A percentile compares a stretch with the other conserved stretches of the same genome.
These are phyloP conservation scores for Populus hybrid DNA, from an alignment of 441 rosid species.

Conservation along the genomic window DNA sequence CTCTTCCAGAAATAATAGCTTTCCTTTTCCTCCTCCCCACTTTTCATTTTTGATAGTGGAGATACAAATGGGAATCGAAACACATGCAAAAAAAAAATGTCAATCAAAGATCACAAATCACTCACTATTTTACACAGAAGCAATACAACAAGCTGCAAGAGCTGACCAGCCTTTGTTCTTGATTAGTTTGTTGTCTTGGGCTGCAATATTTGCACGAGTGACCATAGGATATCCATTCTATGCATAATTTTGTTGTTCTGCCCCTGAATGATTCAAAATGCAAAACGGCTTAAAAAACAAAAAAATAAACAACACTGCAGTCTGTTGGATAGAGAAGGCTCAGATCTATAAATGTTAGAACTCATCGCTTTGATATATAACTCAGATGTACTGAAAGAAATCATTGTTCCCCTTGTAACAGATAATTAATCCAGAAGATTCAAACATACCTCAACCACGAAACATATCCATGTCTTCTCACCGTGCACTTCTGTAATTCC, in stretches of 20 bases:
- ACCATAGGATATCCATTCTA: conserved; percentile 94
- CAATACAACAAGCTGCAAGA: conserved; percentile 15
- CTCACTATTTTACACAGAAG: conserved; percentile 21
- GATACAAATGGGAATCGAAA: conserved; percentile 20
- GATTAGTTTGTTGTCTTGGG: conserved; percentile 49
- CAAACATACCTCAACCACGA: conserved; percentile 80
- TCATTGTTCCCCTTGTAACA: neutral
- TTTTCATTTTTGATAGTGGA: conserved; percentile 1
- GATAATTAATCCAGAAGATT: conserved; percentile 11
- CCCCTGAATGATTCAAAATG: conserved; percentile 50
- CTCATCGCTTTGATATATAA: neutral
- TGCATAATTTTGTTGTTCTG: conserved; percentile 67
- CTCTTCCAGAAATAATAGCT: conserved; percentile 5
- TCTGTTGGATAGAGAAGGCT: neutral
- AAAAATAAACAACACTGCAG: neutral
- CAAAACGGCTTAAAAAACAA: neutral
- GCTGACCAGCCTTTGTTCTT: conserved; percentile 14
- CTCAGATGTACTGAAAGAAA: neutral
- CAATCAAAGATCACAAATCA: conserved; percentile 29
- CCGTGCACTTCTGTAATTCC: conserved; percentile 79
- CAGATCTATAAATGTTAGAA: neutral
- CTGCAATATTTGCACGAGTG: conserved; percentile 78
- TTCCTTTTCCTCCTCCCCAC: conserved; percentile 6
- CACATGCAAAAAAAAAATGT: conserved; percentile 4
- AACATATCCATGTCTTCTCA: conserved; percentile 82